These are phyloP conservation scores for Manihot esculenta DNA, from an alignment of 441 rosid species.

Conservation along the genomic window DNA sequence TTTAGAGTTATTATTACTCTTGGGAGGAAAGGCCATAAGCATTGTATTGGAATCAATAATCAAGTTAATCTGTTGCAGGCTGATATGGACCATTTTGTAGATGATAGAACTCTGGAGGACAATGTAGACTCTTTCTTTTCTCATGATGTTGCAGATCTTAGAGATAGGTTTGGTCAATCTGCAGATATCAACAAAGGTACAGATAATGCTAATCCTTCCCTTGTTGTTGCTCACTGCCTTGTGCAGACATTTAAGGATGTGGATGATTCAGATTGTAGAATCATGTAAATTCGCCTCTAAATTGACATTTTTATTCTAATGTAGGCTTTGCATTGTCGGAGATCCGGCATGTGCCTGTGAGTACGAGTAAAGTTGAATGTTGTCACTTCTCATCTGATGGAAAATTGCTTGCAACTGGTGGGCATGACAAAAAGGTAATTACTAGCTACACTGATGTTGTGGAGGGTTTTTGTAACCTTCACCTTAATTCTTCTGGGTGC, in stretches of 20 bases:
- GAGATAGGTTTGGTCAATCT: conserved; percentile 37
- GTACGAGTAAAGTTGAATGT: conserved; percentile 50
- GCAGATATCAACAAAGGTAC: conserved; percentile 56
- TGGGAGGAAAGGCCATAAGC: background rate
- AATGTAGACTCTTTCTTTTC: conserved; percentile 59
- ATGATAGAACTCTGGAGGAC: conserved; percentile 58
- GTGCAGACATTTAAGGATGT: background rate
- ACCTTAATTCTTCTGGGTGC: background rate
- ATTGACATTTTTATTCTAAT: conserved; percentile 21
- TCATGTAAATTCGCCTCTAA: conserved; percentile 2
- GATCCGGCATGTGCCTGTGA: conserved; percentile 40
- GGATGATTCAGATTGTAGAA: background rate
- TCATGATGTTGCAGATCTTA: conserved; percentile 48
- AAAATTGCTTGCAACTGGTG: conserved; percentile 71
- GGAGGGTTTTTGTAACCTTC: background rate
- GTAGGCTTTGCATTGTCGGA: conserved; percentile 55
- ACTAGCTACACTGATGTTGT: background rate
- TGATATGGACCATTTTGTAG: conserved; percentile 55
- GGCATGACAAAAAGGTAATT: conserved; percentile 61
- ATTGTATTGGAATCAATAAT: conserved; percentile 16
- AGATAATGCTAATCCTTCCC: conserved; percentile 7
- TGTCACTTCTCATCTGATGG: conserved; percentile 80
- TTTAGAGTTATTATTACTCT: background rate
- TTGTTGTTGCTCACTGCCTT: background rate
- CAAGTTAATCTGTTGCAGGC: conserved; percentile 43